Conservation (phyloP, 352 stramenopile species). For the Halophytophthora batemanensis region DNA sequence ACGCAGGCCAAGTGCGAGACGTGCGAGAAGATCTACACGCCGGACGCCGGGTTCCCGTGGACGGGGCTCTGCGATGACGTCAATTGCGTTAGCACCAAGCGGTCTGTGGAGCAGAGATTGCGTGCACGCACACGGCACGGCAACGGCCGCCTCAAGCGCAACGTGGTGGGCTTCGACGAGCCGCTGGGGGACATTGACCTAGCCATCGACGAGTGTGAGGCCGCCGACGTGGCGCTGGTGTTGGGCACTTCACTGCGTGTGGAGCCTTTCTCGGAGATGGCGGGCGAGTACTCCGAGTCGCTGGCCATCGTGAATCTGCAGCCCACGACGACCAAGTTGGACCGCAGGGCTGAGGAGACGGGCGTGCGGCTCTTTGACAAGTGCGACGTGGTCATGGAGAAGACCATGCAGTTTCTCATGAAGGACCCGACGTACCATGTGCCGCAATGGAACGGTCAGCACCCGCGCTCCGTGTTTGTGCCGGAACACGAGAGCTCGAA, state of each 20-base stretch:
- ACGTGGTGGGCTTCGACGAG: conserved; percentile 82
- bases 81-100: conserved; percentile 63
- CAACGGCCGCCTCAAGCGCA: conserved; percentile 68
- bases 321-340: conserved; percentile 65
- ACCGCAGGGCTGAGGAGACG: conserved; percentile 59
- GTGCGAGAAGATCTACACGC: conserved; percentile 81
- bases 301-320: conserved; percentile 79
- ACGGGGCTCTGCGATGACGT: conserved; percentile 65
- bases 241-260: conserved; percentile 74
- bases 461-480: conserved; percentile 58
- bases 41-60: conserved; percentile 64
- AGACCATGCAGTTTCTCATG: conserved; percentile 66
- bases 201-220: conserved; percentile 79
- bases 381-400: conserved; percentile 75
- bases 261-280: conserved; percentile 82
- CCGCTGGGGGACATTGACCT: conserved; percentile 74
- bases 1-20: conserved; percentile 83
- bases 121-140: conserved; percentile 67
- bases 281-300: conserved; percentile 65
- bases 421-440: conserved; percentile 52
- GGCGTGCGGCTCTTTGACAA: conserved; percentile 70
- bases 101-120: conserved; percentile 54
- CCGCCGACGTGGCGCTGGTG: conserved; percentile 70
- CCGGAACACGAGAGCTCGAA: conserved; percentile 71
- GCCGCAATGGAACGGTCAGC: conserved; percentile 52